These are phyloP conservation scores for Dioscorea zingiberensis DNA, from an alignment of 106 monocot genomes.

Conservation along the genomic window DNA sequence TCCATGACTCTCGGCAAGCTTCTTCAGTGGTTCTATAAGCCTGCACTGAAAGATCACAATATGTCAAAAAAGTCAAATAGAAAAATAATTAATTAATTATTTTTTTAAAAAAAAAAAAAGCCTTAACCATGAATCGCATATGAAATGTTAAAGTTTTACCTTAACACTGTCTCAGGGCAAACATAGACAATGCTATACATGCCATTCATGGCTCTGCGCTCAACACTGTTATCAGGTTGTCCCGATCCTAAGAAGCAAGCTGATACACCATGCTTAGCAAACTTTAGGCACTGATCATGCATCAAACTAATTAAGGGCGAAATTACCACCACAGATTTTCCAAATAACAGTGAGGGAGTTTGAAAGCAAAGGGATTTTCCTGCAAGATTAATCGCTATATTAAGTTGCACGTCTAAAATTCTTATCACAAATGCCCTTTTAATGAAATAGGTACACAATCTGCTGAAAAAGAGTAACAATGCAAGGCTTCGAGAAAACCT, in stretches of 20 bases:
- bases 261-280: slow-evolving; percentile 73
- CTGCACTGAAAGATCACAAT: slow-evolving; percentile 30
- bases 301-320: slow-evolving; percentile 99
- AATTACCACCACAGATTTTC: slow-evolving; percentile 78
- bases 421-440: too few relatives aligned
- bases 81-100: background rate
- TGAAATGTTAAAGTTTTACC: slow-evolving; percentile 26
- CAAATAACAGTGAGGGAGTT: slow-evolving; percentile 76
- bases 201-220: slow-evolving; percentile 81
- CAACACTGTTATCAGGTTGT: slow-evolving; percentile 80
- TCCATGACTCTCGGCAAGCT: slow-evolving; percentile 71
- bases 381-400: slow-evolving; percentile 26
- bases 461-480: too few relatives aligned
- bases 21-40: slow-evolving; percentile 75
- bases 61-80: background rate
- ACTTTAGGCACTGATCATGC: slow-evolving; percentile 96
- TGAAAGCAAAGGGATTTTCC: slow-evolving; percentile 99
- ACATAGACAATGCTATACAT: slow-evolving; percentile 84
- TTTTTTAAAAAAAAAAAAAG: background rate
- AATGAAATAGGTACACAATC: too few relatives aligned
- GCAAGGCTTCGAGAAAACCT: background rate
- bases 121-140: background rate
- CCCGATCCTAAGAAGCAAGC: slow-evolving; percentile 99
- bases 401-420: background rate
- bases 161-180: slow-evolving; percentile 91